Conservation (phyloP, 768 basidiomycete genomes). For the Gymnopilus junonius region DNA sequence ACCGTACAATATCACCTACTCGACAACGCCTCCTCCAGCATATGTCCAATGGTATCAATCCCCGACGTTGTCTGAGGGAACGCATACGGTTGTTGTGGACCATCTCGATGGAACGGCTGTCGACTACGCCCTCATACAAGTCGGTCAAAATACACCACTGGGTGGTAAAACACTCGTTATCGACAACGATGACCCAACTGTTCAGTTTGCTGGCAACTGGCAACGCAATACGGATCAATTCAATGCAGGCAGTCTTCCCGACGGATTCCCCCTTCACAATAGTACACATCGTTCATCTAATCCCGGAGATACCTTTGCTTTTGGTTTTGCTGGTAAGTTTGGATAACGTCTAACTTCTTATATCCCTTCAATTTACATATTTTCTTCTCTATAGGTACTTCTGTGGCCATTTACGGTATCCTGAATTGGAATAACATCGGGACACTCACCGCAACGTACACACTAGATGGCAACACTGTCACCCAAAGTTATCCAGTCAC, state of each 20-base stretch:
- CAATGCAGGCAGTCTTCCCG: slow-evolving; percentile 18
- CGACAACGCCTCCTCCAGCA: slow-evolving; percentile 9
- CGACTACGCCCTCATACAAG: slow-evolving; percentile 28
- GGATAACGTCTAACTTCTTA: not conserved
- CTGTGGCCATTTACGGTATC: slow-evolving; percentile 27
- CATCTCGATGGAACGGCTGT: slow-evolving; percentile 25
- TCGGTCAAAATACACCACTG: slow-evolving; percentile 26
- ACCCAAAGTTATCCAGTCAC: slow-evolving; percentile 24
- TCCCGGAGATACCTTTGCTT: slow-evolving; percentile 22
- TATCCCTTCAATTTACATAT: not conserved
- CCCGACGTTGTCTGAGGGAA: slow-evolving; percentile 24
- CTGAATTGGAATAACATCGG: slow-evolving; percentile 29
- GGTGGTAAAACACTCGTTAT: slow-evolving; percentile 25
- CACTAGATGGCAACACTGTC: slow-evolving; percentile 22
- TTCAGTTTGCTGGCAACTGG: slow-evolving; percentile 27
- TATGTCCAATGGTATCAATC: slow-evolving; percentile 33
- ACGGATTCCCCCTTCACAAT: slow-evolving; percentile 20
- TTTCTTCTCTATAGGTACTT: slow-evolving; percentile 19
- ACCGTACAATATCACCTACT: slow-evolving; percentile 18
- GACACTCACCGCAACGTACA: slow-evolving; percentile 26
- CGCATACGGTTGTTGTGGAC: slow-evolving; percentile 27
- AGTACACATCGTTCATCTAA: slow-evolving; percentile 21
- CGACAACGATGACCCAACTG: slow-evolving; percentile 27
- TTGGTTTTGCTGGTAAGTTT: slow-evolving; percentile 26
- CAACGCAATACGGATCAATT: slow-evolving; percentile 11